Base-by-base conservation (phyloP, 805 yeast genomes). In the Myxozyma mucilagina region DNA sequence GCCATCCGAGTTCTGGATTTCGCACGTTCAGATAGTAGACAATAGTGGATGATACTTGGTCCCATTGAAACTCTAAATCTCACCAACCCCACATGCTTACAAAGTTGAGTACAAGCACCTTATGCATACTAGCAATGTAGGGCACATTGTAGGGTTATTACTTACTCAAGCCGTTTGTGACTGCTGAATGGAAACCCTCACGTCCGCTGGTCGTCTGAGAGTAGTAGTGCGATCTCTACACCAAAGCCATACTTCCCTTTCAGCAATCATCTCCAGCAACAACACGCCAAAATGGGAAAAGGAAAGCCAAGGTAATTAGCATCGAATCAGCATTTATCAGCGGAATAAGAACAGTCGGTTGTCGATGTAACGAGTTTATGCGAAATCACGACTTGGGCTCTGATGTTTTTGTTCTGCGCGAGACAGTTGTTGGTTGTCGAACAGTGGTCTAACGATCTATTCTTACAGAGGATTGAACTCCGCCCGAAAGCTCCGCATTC, bases 401-500 rank as follows among this genome's bases (percentile, higher is more conserved):
- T n/a, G 41, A 29, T 13, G 41, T 34, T 13, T 29, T 16, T 24
- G 6, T 32, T 11, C 34, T 16, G 13, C 24, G 29, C 31, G 9
- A 32, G 31, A 45, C 1, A 16, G 14, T 20, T 5, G 4, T 24
- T 9, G n/a, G n/a, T n/a, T n/a, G n/a, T 29, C 47, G 5, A 38
- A 41, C 16, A 24, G 36, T 18, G 24, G 24, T 36, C 53, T 49
- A 49, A 49, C 53, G 53, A 35, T 35, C 29, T 24, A 24, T 49
- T 18, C 8, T 18, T 49, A 41, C 50, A 90, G 99, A 90, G 99
- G 99, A 81, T 85, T 94, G 82, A 93, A 94, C 90, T 88, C 99
- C 80, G 99, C 99, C 79, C 90, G 99, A 89, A 94, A 94, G 87
- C 89, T 94, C 83, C 92, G 99, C 88, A 91, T 87, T 82, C 96